Conservation (phyloP, 2,329 filamentous ascomycete genomes). For the Rutstroemia sydowiana region DNA sequence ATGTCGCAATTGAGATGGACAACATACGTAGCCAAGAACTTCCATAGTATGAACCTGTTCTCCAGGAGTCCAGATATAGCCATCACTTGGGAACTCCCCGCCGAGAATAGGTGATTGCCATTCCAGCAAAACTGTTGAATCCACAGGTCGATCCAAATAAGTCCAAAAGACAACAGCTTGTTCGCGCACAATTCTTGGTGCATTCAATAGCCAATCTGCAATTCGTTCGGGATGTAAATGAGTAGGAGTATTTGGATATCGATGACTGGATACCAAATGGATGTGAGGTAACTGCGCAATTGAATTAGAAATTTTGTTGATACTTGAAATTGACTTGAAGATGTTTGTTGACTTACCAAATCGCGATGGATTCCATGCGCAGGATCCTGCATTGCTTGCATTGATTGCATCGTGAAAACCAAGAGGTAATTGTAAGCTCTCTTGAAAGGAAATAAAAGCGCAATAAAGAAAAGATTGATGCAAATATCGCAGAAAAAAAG, state of each 20-base stretch:
- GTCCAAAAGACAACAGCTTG: slow-evolving; percentile 87
- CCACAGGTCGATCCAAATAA: slow-evolving; percentile 73
- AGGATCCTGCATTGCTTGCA: slow-evolving; percentile 36
- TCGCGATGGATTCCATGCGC: slow-evolving; percentile 36
- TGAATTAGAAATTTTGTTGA: slow-evolving; percentile 13
- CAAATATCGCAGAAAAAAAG: too few relatives aligned
- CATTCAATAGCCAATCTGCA: slow-evolving; percentile 74
- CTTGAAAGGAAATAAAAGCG: too few relatives aligned
- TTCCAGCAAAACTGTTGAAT: slow-evolving; percentile 75
- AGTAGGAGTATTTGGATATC: slow-evolving; percentile 66
- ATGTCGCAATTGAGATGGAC: background rate
- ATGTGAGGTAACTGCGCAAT: slow-evolving; percentile 49
- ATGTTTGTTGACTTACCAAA: slow-evolving; percentile 32
- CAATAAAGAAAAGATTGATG: too few relatives aligned
- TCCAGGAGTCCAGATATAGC: slow-evolving; percentile 80
- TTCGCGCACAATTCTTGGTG: slow-evolving; percentile 79
- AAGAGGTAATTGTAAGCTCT: too few relatives aligned
- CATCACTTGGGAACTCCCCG: slow-evolving; percentile 79
- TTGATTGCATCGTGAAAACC: too few relatives aligned
- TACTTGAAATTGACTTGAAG: slow-evolving; percentile 2
- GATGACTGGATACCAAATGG: slow-evolving; percentile 77
- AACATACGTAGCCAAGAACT: slow-evolving; percentile 55
- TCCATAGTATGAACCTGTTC: slow-evolving; percentile 75
- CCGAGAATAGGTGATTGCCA: slow-evolving; percentile 78
- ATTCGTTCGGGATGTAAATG: slow-evolving; percentile 65